These are phyloP conservation scores for Aureobasidium uvarum DNA, from an alignment of 2,329 filamentous ascomycete species.

Conservation along the genomic window DNA sequence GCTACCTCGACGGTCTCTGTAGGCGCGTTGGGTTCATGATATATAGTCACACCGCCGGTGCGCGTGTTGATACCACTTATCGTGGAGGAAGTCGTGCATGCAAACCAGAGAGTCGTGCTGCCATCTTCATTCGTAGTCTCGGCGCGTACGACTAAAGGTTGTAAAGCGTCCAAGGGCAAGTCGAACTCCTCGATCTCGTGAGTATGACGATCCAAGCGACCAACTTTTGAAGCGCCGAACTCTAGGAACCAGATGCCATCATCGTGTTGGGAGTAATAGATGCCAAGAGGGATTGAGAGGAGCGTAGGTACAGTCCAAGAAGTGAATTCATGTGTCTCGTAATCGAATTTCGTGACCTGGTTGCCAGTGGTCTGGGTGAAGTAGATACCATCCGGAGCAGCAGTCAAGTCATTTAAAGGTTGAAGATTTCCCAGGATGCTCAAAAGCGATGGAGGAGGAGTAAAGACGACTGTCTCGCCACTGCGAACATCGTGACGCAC, in stretches of 20 bases:
- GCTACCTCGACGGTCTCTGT: slow-evolving; percentile 13
- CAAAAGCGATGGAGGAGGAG: slow-evolving; percentile 27
- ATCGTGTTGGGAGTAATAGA: slow-evolving; percentile 24
- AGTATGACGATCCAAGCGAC: neutral
- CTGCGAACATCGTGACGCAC: slow-evolving; percentile 30
- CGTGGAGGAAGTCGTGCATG: slow-evolving; percentile 12
- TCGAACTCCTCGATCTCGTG: slow-evolving; percentile 5
- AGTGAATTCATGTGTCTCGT: slow-evolving; percentile 29
- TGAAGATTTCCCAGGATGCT: slow-evolving; percentile 31
- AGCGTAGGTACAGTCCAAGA: slow-evolving; percentile 30
- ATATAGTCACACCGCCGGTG: neutral
- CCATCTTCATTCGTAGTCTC: slow-evolving; percentile 1
- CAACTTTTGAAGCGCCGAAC: neutral
- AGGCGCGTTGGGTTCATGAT: slow-evolving; percentile 6
- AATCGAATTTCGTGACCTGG: slow-evolving; percentile 30
- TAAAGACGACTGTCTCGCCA: slow-evolving; percentile 29
- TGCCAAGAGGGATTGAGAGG: slow-evolving; percentile 29
- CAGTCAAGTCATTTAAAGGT: slow-evolving; percentile 32
- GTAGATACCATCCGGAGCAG: slow-evolving; percentile 30
- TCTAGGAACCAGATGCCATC: slow-evolving; percentile 14
- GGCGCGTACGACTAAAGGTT: slow-evolving; percentile 9
- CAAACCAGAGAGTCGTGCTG: slow-evolving; percentile 17
- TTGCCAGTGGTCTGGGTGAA: slow-evolving; percentile 32
- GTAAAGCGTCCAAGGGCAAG: neutral
- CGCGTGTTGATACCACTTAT: slow-evolving; percentile 7